Evolutionary conservation across 2,329 filamentous ascomycete genomes (phyloP).

Genomic region (Pseudogymnoascus sp.): DNA sequence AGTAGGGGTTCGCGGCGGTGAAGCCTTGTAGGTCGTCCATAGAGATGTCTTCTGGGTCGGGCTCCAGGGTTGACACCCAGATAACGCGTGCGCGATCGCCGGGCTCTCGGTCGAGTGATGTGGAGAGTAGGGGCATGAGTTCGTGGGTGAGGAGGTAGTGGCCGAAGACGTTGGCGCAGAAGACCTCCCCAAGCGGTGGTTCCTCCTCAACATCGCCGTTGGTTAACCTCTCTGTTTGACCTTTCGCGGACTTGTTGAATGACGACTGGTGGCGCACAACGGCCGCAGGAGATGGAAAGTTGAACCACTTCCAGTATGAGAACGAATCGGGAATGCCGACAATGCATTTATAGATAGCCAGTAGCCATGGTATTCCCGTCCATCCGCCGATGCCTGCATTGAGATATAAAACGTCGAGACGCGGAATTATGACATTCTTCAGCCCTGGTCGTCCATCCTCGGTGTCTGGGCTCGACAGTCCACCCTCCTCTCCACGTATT

Average conservation of each 20-base stretch:
- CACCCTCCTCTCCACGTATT: constrained; percentile 6
- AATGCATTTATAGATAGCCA: constrained; percentile 39
- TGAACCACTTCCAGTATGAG: constrained; percentile 6
- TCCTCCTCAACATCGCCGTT: constrained; percentile 30
- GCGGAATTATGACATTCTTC: constrained; percentile 52
- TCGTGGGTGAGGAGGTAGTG: constrained; percentile 85
- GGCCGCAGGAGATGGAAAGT: neutral
- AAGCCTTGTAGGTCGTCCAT: constrained; percentile 76
- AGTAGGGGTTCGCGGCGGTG: constrained; percentile 56
- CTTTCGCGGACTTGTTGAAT: constrained; percentile 21
- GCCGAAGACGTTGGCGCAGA: constrained; percentile 88
- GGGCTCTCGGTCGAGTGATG: constrained; percentile 24
- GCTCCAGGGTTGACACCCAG: constrained; percentile 82
- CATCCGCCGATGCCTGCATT: constrained; percentile 89
- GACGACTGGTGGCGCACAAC: constrained; percentile 27
- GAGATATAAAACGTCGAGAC: constrained; percentile 70
- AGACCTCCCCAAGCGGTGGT: constrained; percentile 68
- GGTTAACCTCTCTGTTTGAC: neutral
- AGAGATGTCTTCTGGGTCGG: constrained; percentile 35
- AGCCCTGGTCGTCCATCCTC: constrained; percentile 24
- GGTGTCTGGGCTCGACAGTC: constrained; percentile 25
- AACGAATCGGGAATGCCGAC: neutral
- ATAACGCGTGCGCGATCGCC: constrained; percentile 55
- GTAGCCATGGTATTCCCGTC: constrained; percentile 65
- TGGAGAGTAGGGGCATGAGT: constrained; percentile 61